phyloP scores from a whole-genome alignment of 1,284 basidiomycete species.

The Sporisorium graminicola region DNA sequence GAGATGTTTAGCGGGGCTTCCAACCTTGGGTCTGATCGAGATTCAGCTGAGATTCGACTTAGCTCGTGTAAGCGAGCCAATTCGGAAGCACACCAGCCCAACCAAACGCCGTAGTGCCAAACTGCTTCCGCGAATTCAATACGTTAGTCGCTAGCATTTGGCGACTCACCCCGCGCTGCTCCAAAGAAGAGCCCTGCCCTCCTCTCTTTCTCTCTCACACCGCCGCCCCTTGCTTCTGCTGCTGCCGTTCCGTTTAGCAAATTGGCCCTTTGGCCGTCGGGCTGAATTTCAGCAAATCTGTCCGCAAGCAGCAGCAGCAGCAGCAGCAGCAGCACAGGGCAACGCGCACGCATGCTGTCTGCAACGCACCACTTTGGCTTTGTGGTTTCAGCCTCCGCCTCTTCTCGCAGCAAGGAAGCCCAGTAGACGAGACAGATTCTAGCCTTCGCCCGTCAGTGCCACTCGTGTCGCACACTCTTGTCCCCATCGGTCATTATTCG shows the following conservation, averaged over 20 bases:
- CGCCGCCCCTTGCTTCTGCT: background rate
- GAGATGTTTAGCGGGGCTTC: slow-evolving; percentile 4
- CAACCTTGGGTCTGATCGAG: background rate
- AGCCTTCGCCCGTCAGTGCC: background rate
- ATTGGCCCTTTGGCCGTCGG: too few species aligned
- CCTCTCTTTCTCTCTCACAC: too few species aligned
- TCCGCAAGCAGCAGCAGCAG: slow-evolving; percentile 1
- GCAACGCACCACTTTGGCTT: background rate
- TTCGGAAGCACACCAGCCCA: background rate
- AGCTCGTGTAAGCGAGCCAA: slow-evolving; percentile 2
- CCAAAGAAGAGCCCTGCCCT: background rate
- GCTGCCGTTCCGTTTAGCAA: background rate
- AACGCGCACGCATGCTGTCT: background rate
- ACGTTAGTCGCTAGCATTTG: background rate
- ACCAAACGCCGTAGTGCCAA: slow-evolving; percentile 3
- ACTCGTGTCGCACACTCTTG: background rate
- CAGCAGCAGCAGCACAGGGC: too few species aligned
- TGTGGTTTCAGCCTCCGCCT: background rate
- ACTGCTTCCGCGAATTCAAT: background rate
- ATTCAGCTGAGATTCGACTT: slow-evolving; percentile 3
- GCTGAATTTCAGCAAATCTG: background rate
- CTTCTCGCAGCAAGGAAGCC: background rate
- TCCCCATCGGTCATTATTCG: background rate
- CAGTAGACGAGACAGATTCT: slow-evolving; percentile 2
- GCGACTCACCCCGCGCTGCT: background rate